A percentile compares a stretch with the other conserved stretches of the same genome.
These are phyloP conservation scores for Tetradesmus lagerheimii DNA, from an alignment of 139 green algal genomes.

Conservation along the genomic window DNA sequence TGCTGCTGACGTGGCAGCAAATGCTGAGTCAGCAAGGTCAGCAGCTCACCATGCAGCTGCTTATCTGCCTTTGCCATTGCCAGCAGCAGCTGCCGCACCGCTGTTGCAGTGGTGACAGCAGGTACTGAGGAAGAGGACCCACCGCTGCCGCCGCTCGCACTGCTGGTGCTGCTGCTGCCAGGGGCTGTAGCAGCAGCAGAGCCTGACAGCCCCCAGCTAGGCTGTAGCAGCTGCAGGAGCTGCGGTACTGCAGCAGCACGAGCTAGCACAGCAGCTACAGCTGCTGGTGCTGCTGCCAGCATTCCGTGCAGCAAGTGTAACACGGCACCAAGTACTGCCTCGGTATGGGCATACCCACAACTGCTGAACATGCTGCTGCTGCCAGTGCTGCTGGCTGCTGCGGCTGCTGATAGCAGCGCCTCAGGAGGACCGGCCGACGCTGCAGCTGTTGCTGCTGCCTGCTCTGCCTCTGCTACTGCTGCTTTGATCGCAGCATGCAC, in stretches of 20 bases:
- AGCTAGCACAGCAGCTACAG: background rate
- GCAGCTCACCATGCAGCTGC: background rate
- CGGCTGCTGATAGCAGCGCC: background rate
- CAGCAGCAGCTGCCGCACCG: constrained; percentile 18
- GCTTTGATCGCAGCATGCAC: constrained; percentile 12
- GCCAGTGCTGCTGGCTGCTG: background rate
- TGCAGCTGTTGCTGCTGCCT: background rate
- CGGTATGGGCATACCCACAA: constrained; percentile 5
- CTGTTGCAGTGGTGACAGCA: background rate
- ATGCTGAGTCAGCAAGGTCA: constrained; percentile 12
- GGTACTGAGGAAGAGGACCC: background rate
- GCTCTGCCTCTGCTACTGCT: constrained; percentile 27
- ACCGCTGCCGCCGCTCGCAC: background rate
- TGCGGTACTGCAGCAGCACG: background rate
- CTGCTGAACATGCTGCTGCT: background rate
- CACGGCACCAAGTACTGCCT: constrained; percentile 9
- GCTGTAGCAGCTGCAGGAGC: constrained; percentile 12
- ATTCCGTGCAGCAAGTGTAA: constrained; percentile 10
- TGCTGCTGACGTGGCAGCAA: background rate
- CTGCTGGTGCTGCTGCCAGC: background rate
- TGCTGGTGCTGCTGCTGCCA: background rate
- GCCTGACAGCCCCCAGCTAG: background rate
- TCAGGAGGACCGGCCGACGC: background rate
- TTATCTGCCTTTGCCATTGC: background rate
- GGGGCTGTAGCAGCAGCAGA: background rate